These are phyloP conservation scores for Exserohilum rostratum DNA, from an alignment of 2,329 filamentous ascomycete species.

Conservation along the genomic window DNA sequence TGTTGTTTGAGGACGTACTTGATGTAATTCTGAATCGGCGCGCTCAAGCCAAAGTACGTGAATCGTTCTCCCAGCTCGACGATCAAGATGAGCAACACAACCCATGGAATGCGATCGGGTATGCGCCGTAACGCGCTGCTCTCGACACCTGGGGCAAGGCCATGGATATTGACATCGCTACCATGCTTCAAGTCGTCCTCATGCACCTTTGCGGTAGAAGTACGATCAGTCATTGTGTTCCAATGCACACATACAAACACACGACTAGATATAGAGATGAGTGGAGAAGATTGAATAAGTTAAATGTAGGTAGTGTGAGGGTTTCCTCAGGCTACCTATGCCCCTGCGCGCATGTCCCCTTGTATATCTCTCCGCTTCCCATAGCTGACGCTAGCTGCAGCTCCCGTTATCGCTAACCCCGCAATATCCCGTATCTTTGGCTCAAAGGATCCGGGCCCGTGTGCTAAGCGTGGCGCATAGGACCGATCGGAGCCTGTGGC, in stretches of 20 bases:
- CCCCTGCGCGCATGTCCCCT: neutral
- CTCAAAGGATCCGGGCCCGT: neutral
- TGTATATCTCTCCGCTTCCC: neutral
- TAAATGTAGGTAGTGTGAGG: neutral
- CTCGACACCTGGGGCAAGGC: neutral
- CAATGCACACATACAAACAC: neutral
- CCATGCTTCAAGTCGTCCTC: neutral
- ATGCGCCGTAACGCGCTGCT: neutral
- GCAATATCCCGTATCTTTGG: neutral
- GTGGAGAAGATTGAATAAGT: neutral
- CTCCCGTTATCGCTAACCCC: neutral
- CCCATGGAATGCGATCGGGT: conserved; percentile 4
- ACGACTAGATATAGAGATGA: neutral
- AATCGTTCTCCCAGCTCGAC: conserved; percentile 23
- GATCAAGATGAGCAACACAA: conserved; percentile 18
- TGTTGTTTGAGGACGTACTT: conserved; percentile 23
- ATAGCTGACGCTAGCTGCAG: neutral
- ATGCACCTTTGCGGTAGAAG: neutral
- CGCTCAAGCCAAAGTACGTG: conserved; percentile 19
- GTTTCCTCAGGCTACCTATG: neutral
- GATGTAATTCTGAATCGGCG: conserved; percentile 22
- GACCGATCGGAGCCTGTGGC: neutral
- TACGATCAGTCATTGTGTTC: neutral
- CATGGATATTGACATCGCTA: neutral
- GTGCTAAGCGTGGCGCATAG: neutral